phyloP scores from a whole-genome alignment of 1,284 basidiomycete species.

The Afroboletus lepidellus region DNA sequence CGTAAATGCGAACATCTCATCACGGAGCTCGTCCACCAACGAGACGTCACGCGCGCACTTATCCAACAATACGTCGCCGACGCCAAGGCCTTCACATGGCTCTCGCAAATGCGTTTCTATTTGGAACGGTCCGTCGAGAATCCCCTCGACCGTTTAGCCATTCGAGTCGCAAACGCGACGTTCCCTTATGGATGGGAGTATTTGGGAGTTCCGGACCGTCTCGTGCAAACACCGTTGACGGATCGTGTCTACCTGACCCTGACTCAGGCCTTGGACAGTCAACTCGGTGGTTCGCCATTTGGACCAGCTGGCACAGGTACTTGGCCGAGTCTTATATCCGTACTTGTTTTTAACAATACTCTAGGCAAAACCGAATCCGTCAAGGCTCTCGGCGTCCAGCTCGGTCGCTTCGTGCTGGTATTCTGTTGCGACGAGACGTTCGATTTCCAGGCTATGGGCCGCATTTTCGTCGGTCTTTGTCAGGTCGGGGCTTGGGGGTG shows the following conservation, averaged over 20 bases:
- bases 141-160: conserved; percentile 76
- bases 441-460: conserved; percentile 99
- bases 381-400: conserved; percentile 96
- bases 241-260: conserved; percentile 95
- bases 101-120: conserved; percentile 99
- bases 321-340: conserved; percentile 13
- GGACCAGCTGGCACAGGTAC: conserved; percentile 95
- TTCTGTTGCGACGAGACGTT: conserved; percentile 99
- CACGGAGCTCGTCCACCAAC: conserved; percentile 97
- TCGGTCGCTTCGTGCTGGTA: conserved; percentile 96
- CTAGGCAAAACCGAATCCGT: conserved; percentile 98
- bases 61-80: conserved; percentile 67
- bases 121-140: conserved; percentile 70
- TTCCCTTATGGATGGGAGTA: conserved; percentile 99
- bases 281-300: conserved; percentile 96
- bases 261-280: conserved; percentile 93
- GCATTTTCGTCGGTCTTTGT: conserved; percentile 97
- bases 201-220: conserved; percentile 92
- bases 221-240: conserved; percentile 98
- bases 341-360: conserved; percentile 7
- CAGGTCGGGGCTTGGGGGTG: conserved; percentile 99
- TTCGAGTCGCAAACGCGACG: conserved; percentile 87
- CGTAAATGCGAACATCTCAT: conserved; percentile 99
- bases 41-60: conserved; percentile 88
- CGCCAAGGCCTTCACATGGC: conserved; percentile 83